These are phyloP conservation scores for Saturnispora saitoi DNA, from an alignment of 805 yeast genomes.

Conservation along the genomic window DNA sequence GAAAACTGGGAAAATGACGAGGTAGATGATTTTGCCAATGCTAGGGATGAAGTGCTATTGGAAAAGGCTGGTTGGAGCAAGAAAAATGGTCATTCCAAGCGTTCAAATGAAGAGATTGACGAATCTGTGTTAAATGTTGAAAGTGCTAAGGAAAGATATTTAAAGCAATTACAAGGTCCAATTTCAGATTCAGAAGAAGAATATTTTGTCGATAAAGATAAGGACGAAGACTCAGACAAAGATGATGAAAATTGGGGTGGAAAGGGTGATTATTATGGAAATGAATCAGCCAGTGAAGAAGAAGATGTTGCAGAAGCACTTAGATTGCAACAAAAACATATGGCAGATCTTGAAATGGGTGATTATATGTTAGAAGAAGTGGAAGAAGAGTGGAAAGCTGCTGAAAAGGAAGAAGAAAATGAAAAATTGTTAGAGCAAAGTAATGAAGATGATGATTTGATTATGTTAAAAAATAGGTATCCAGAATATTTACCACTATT, in stretches of 20 bases:
- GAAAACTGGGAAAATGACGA: slow-evolving; percentile 49
- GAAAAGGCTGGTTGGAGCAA: slow-evolving; percentile 43
- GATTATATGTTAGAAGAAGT: slow-evolving; percentile 73
- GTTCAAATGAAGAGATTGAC: slow-evolving; percentile 26
- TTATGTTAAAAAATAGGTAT: slow-evolving; percentile 26
- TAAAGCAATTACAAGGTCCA: slow-evolving; percentile 31
- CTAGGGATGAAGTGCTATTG: slow-evolving; percentile 46
- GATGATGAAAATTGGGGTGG: slow-evolving; percentile 37
- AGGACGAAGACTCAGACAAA: slow-evolving; percentile 23
- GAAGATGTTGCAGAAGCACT: slow-evolving; percentile 77
- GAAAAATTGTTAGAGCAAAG: background rate
- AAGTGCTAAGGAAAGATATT: slow-evolving; percentile 28
- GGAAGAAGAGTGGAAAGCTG: slow-evolving; percentile 64
- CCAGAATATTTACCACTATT: slow-evolving; percentile 82
- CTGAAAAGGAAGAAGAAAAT: slow-evolving; percentile 31
- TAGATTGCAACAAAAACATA: slow-evolving; percentile 72
- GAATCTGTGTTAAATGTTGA: slow-evolving; percentile 25
- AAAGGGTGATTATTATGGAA: slow-evolving; percentile 50
- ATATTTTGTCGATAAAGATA: slow-evolving; percentile 31
- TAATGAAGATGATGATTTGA: background rate
- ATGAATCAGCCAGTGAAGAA: slow-evolving; percentile 68
- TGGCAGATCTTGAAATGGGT: slow-evolving; percentile 65
- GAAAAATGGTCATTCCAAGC: slow-evolving; percentile 25
- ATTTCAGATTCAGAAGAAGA: slow-evolving; percentile 42
- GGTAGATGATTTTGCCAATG: slow-evolving; percentile 59